A percentile compares a stretch with the other conserved stretches of the same genome.
Conservation (phyloP, 2,329 filamentous ascomycete genomes). For the Saccharata proteae region DNA sequence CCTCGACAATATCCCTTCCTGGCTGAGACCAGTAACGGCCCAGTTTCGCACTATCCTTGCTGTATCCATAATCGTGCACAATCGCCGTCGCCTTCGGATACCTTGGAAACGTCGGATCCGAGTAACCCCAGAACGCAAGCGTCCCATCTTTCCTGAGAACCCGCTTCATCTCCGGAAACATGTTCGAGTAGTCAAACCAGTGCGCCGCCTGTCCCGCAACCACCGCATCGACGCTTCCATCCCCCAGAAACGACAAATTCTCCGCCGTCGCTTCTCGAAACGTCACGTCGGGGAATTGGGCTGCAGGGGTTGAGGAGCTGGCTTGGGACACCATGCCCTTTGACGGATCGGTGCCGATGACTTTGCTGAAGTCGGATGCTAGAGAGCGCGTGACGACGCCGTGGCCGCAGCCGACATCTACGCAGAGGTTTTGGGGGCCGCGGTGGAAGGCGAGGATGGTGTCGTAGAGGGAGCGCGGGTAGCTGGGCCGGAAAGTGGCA, state of each 20-base stretch:
- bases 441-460: conserved; percentile 44
- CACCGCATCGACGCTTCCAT: conserved; percentile 40
- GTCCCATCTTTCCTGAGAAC: conserved; percentile 44
- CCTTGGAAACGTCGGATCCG: conserved; percentile 48
- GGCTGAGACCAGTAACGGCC: conserved; percentile 51
- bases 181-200: conserved; percentile 49
- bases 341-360: conserved; percentile 46
- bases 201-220: conserved; percentile 48
- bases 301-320: conserved; percentile 10
- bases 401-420: conserved; percentile 55
- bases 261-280: conserved; percentile 44
- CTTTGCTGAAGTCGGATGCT: conserved; percentile 38
- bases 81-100: conserved; percentile 40
- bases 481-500: conserved; percentile 47
- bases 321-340: conserved; percentile 39
- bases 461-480: conserved; percentile 43
- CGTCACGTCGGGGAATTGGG: conserved; percentile 29
- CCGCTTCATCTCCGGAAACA: conserved; percentile 44
- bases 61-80: conserved; percentile 45
- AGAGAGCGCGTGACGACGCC: conserved; percentile 45
- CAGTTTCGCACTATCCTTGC: conserved; percentile 34
- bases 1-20: conserved; percentile 43
- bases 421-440: conserved; percentile 22
- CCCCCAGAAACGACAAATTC: conserved; percentile 37
- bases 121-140: conserved; percentile 55